Evolutionary conservation across 164 flowering plant genomes (phyloP), one percentile per base, ranked within the genome.

Genomic region (Kingdonia uniflora): DNA sequence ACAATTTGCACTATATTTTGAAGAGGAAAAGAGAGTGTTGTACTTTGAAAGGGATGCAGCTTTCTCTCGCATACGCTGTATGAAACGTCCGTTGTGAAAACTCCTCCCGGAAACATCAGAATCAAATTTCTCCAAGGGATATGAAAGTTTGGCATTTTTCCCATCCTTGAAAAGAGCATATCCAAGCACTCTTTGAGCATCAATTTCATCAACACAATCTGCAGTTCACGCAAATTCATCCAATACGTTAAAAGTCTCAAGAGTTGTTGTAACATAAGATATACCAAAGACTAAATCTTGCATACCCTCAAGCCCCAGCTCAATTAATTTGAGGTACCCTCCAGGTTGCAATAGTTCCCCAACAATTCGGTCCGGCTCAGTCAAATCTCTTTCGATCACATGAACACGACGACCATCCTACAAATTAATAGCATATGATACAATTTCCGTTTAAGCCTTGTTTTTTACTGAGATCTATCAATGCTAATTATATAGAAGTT

Each of bases 321-420:
- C 98, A 45, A 79, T 64, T 62, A 91, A 65, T 65, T 91, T 91
- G 55, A 91, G 82, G 65, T 87, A 91, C 52, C 98, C 98, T 33
- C 98, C 98, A 8, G 98, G 96, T 56, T 91, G 98, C 56, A 91
- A 69, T 43, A 91, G 71, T 62, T 91, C 98, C 29, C 98, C 98
- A 66, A 87, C 98, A 62, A 91, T 91, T 53, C 98, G 62, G 55
- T 85, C 90, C 49, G 96, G 97, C 73, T 87, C 97, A 8, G 78
- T 66, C 72, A 91, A 64, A 62, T 87, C 97, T 68, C 97, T 76
- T 70, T 91, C 96, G 59, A 91, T 81, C 54, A 91, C 89, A 57
- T 50, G 87, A 22, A 91, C 95, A 12, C 77, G 69, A 16, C 96
- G 88, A 15, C 96, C 96, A 60, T 85, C 92, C 97, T 91, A 60